Conservation (phyloP, 2,329 filamentous ascomycete genomes). For the Cercospora zeae-maydis region DNA sequence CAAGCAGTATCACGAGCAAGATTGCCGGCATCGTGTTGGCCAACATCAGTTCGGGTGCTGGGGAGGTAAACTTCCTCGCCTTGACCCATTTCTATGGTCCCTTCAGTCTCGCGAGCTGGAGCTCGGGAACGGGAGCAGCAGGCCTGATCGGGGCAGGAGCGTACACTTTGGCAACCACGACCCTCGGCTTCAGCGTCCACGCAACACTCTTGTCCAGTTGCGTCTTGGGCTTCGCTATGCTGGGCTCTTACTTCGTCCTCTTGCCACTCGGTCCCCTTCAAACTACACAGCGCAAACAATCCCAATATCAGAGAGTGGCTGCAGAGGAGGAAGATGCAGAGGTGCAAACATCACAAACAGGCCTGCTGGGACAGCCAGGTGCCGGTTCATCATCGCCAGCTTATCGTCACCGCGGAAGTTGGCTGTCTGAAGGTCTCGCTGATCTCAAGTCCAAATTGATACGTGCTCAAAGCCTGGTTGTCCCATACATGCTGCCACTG, state of each 20-base stretch:
- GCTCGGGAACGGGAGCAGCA: conserved; percentile 70
- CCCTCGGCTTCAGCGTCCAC: conserved; percentile 69
- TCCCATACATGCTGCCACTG: conserved; percentile 75
- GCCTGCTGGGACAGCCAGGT: conserved; percentile 33
- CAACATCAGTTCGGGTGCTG: conserved; percentile 78
- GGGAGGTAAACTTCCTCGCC: conserved; percentile 86
- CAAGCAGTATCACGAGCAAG: conserved; percentile 64
- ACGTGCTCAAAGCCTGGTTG: conserved; percentile 41
- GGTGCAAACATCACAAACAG: conserved; percentile 14
- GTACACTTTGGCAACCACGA: conserved; percentile 82
- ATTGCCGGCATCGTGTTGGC: conserved; percentile 80
- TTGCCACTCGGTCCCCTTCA: conserved; percentile 66
- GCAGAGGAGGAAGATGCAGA: conserved; percentile 43
- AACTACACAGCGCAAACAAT: conserved; percentile 44
- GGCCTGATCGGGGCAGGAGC: conserved; percentile 74
- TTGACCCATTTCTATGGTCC: conserved; percentile 91
- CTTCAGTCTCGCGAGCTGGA: conserved; percentile 85
- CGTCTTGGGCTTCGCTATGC: conserved; percentile 75
- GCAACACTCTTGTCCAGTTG: conserved; percentile 73
- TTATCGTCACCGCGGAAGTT: conserved; percentile 11
- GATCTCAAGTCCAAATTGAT: conserved; percentile 46
- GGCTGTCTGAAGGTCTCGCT: conserved; percentile 9
- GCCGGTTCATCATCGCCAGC: conserved; percentile 33
- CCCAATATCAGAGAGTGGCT: conserved; percentile 54
- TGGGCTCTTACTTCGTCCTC: conserved; percentile 78